Percentiles rank a stretch among this genome's conserved stretches.
Conservation (phyloP, 108 stramenopile species). For the Heterococcus sp. region DNA sequence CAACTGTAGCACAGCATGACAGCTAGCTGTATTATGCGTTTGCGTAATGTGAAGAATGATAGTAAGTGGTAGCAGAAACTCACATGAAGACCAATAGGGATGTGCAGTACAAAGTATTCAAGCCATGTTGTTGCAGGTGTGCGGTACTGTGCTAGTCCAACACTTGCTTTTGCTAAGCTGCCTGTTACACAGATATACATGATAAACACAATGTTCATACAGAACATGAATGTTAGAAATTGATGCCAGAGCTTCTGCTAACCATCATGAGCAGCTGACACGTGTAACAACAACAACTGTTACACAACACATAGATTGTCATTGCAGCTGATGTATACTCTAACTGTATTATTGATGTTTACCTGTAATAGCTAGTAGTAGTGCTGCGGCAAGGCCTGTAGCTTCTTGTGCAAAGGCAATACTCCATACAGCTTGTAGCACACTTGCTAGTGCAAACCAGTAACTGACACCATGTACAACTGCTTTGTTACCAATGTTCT, state of each 20-base stretch:
- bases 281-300: not conserved
- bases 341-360: too few species aligned
- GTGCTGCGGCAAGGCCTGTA: not conserved
- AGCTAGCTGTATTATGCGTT: too few species aligned
- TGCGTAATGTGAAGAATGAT: too few species aligned
- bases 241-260: not conserved
- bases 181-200: not conserved
- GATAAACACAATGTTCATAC: not conserved
- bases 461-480: not conserved
- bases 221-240: not conserved
- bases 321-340: not conserved
- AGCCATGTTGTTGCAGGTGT: not conserved
- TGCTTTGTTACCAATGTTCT: not conserved
- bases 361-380: not conserved
- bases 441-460: not conserved
- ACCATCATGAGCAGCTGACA: not conserved
- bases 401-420: not conserved
- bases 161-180: not conserved
- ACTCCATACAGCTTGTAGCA: not conserved
- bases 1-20: too few species aligned
- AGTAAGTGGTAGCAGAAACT: too few species aligned
- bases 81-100: not conserved
- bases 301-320: not conserved
- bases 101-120: not conserved
- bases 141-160: not conserved